Evolutionary conservation across 2,329 filamentous ascomycete species (phyloP).

Genomic region (Xylaria sp.): DNA sequence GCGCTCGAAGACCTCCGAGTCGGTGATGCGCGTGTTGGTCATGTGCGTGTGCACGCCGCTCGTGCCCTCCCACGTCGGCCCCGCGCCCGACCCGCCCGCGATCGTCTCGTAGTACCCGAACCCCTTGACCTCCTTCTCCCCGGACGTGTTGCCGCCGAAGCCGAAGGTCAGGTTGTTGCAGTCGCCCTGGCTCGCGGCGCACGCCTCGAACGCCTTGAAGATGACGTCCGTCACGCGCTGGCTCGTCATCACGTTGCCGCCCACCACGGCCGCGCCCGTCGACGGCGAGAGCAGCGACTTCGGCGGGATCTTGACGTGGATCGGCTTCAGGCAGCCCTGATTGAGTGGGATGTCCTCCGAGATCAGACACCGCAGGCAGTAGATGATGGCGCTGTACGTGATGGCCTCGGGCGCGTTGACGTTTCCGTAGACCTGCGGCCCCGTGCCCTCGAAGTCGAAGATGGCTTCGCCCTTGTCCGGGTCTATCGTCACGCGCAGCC

Average conservation of each 20-base stretch:
- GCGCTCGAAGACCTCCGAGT: constrained; percentile 77
- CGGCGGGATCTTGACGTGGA: constrained; percentile 74
- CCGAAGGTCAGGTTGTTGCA: constrained; percentile 84
- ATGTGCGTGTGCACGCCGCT: constrained; percentile 79
- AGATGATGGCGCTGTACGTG: constrained; percentile 82
- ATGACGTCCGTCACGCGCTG: constrained; percentile 83
- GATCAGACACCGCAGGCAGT: constrained; percentile 79
- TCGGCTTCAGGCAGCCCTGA: constrained; percentile 79
- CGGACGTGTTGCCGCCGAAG: constrained; percentile 71
- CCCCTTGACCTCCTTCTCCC: constrained; percentile 67
- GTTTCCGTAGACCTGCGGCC: constrained; percentile 78
- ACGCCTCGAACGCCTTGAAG: constrained; percentile 78
- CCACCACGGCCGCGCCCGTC: constrained; percentile 78
- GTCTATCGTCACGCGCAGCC: constrained; percentile 76
- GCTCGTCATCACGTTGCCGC: constrained; percentile 79
- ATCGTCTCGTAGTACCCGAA: constrained; percentile 87
- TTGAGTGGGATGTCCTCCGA: constrained; percentile 81
- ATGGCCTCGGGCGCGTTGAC: constrained; percentile 82
- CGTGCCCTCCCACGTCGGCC: constrained; percentile 74
- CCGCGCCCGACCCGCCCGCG: constrained; percentile 77
- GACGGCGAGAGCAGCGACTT: constrained; percentile 77
- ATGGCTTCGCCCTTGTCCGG: constrained; percentile 76
- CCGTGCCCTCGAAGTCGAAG: constrained; percentile 80
- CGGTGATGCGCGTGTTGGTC: constrained; percentile 83
- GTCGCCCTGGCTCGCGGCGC: constrained; percentile 78